Percentiles rank a stretch among this genome's conserved stretches.
These are phyloP conservation scores for Forsythia viridissima DNA, from an alignment of 257 asterid species.

Conservation along the genomic window DNA sequence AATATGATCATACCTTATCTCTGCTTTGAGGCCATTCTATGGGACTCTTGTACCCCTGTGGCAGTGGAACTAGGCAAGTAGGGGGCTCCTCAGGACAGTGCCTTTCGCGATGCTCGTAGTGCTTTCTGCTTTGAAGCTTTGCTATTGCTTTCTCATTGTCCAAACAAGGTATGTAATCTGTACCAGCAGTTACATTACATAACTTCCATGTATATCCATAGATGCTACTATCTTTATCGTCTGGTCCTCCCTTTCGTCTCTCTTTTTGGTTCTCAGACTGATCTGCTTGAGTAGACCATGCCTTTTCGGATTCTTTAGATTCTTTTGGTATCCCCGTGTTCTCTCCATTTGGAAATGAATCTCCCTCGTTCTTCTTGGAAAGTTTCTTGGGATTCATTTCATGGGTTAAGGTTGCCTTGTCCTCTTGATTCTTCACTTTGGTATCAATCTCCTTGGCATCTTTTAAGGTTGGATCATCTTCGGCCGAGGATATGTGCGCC, in stretches of 20 bases:
- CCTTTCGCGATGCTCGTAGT: conserved; percentile 83
- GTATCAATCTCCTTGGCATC: conserved; percentile 1
- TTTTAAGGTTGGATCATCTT: conserved; percentile 19
- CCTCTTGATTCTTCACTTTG: conserved; percentile 9
- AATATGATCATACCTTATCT: conserved; percentile 58
- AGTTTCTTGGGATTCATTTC: conserved; percentile 8
- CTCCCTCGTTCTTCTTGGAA: conserved; percentile 4
- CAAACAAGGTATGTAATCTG: conserved; percentile 88
- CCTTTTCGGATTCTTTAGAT: conserved; percentile 52
- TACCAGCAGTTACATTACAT: conserved; percentile 69
- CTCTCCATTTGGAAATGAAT: conserved; percentile 28
- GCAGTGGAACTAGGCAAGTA: conserved; percentile 71
- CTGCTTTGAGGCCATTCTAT: conserved; percentile 87
- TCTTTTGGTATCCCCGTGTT: conserved; percentile 46
- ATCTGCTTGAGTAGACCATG: conserved; percentile 82
- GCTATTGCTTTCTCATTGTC: conserved; percentile 72
- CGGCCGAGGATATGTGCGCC: conserved; percentile 25
- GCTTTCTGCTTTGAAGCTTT: conserved; percentile 48
- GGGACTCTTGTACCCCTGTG: conserved; percentile 67
- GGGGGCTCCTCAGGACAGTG: conserved; percentile 84
- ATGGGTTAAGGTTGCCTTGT: not conserved
- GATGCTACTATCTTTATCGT: conserved; percentile 32
- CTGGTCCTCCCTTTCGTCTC: conserved; percentile 46
- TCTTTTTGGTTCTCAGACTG: conserved; percentile 75
- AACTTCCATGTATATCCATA: conserved; percentile 53